Evolutionary conservation across 2,329 filamentous ascomycete genomes (phyloP).

Genomic region (Fusarium sp.): DNA sequence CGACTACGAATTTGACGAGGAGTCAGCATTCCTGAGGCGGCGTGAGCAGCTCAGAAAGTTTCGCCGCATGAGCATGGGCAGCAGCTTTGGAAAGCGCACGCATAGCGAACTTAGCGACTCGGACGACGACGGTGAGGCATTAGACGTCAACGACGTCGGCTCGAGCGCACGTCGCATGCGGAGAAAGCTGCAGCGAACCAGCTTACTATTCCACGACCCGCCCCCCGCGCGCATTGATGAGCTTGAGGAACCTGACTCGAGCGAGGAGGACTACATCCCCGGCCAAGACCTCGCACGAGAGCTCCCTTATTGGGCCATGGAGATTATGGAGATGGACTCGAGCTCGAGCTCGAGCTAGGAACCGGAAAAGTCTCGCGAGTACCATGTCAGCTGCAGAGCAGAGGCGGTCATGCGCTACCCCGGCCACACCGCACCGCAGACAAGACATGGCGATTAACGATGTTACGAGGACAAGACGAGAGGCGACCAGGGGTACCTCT

Average conservation of each 20-base stretch:
- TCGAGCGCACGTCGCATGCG: conserved; percentile 61
- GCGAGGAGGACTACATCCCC: conserved; percentile 56
- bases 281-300: conserved; percentile 59
- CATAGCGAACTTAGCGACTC: conserved; percentile 66
- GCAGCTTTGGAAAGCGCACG: conserved; percentile 66
- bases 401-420: conserved; percentile 27
- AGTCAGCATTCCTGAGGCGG: conserved; percentile 51
- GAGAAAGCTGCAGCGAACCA: conserved; percentile 60
- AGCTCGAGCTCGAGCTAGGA: conserved; percentile 38
- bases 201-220: conserved; percentile 62
- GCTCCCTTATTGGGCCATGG: conserved; percentile 62
- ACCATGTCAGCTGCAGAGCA: conserved; percentile 28
- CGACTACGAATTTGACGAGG: conserved; percentile 53
- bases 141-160: conserved; percentile 57
- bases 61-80: conserved; percentile 62
- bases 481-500: conserved; percentile 39
- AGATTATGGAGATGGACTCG: conserved; percentile 64
- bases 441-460: conserved; percentile 42
- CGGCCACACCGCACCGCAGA: conserved; percentile 14
- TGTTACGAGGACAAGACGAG: conserved; percentile 37
- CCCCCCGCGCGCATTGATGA: conserved; percentile 64
- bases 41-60: conserved; percentile 58
- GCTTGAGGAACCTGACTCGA: conserved; percentile 64
- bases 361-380: conserved; percentile 7
- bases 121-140: conserved; percentile 55